Percentiles rank a stretch among this genome's conserved stretches.
These are phyloP conservation scores for Scenedesmus sp. DNA, from an alignment of 163 green algal genomes.

Conservation along the genomic window DNA sequence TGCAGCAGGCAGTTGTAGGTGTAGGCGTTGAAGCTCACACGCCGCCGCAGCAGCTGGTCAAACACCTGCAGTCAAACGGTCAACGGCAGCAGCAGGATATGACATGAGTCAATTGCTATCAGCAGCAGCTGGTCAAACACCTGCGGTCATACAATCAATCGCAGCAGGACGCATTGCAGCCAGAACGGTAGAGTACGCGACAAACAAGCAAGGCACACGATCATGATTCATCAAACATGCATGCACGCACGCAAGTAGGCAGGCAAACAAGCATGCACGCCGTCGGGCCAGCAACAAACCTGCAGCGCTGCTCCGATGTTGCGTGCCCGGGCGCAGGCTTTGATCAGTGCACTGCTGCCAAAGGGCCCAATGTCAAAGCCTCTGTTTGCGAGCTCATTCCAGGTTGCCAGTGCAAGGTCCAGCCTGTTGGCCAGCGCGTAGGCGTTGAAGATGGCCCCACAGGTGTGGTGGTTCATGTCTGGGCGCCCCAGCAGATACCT, in stretches of 20 bases:
- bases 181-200: too few species aligned
- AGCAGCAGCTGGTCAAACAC: slow-evolving; percentile 5
- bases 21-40: slow-evolving; percentile 57
- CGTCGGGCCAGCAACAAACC: not conserved
- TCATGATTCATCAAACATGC: not conserved
- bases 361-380: slow-evolving; percentile 52
- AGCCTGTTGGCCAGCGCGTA: slow-evolving; percentile 6
- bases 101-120: not conserved
- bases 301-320: slow-evolving; percentile 44
- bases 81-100: slow-evolving; percentile 22
- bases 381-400: not conserved
- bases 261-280: not conserved
- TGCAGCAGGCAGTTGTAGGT: slow-evolving; percentile 70
- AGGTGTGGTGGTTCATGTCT: slow-evolving; percentile 50
- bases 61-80: slow-evolving; percentile 25
- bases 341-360: slow-evolving; percentile 52
- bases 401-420: slow-evolving; percentile 37
- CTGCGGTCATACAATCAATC: too few species aligned
- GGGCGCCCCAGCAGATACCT: slow-evolving; percentile 49
- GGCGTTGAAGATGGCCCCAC: slow-evolving; percentile 29
- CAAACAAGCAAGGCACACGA: too few species aligned
- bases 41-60: slow-evolving; percentile 47
- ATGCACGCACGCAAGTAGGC: not conserved
- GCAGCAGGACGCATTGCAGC: too few species aligned
- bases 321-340: slow-evolving; percentile 41